Evolutionary conservation across 2,329 filamentous ascomycete genomes (phyloP), one percentile per base, ranked within the genome.

Genomic region (Penicillium sp.): DNA sequence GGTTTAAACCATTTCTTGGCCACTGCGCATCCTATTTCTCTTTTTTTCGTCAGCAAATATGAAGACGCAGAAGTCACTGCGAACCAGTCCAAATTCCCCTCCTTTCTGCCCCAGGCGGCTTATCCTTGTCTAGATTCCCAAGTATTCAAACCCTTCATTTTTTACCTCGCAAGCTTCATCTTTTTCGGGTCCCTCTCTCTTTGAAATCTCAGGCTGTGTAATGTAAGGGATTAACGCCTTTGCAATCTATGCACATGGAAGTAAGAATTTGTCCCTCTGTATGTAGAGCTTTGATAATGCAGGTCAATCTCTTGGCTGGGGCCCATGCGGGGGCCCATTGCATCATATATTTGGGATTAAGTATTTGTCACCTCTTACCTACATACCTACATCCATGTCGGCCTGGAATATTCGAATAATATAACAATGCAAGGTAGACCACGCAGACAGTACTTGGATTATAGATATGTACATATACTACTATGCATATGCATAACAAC

Each of bases 31-130:
- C 23, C 54, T 54, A 31, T 43, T 52, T 50, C 51, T 53, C 12
- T 31, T 43, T 31, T 44, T 53, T 53, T 52, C 58, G 55, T 60
- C 60, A 55, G 59, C 61, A 64, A 65, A 66, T 66, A 66, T 59
- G 60, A 62, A 60, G 61, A 62, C 44, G 42, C 59, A 49, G 56
- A 57, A 49, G 45, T 53, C 43, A 53, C 55, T 59, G 53, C 49
- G 51, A 56, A 48, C 31, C 49, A 47, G 35, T 53, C 29, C 35
- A 53, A 36, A 53, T 41, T 48, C n/a, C 23, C 27, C 48, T 45
- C 21, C 12, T 31, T 43, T 43, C 17, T 43, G 21, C 41, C 23
- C 31, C 36, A 23, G 47, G 29, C 53, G 50, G 41, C 55, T 60
- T 53, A 13, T 33, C 51, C 51, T 58, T 62, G 65, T 65, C 57